Conservation (phyloP, 352 stramenopile genomes). For the Phytopythium kandeliae region DNA sequence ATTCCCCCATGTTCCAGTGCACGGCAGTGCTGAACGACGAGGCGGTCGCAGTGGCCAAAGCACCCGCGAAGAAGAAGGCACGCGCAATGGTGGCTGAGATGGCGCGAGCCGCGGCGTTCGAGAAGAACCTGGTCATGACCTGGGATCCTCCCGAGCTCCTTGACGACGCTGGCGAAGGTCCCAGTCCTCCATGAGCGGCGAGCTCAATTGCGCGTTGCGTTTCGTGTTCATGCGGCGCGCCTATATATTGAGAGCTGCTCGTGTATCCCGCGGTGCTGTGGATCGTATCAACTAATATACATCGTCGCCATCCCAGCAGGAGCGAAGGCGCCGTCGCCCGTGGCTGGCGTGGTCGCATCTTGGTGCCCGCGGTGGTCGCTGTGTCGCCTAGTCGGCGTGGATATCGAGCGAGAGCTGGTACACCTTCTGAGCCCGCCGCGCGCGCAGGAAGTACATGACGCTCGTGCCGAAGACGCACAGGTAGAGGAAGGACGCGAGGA, state of each 20-base stretch:
- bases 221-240: not conserved
- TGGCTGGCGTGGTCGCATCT: not conserved
- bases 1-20: conserved; percentile 44
- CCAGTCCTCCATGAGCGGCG: not conserved
- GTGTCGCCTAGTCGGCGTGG: conserved; percentile 54
- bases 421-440: conserved; percentile 75
- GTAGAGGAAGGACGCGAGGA: conserved; percentile 82
- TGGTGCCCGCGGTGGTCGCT: not conserved
- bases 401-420: conserved; percentile 87
- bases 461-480: conserved; percentile 81
- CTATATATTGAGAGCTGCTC: conserved; percentile 11
- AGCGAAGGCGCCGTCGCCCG: not conserved
- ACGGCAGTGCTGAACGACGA: conserved; percentile 43
- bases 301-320: conserved; percentile 11
- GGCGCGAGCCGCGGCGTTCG: conserved; percentile 73
- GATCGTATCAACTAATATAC: conserved; percentile 44
- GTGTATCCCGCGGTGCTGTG: conserved; percentile 9
- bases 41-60: conserved; percentile 21
- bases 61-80: conserved; percentile 85
- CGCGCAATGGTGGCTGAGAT: conserved; percentile 40
- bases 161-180: conserved; percentile 23
- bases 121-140: conserved; percentile 37
- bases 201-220: not conserved
- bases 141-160: conserved; percentile 19
- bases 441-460: conserved; percentile 81